phyloP scores from a whole-genome alignment of 2,329 filamentous ascomycete genomes.

The Fusarium lateritium region DNA sequence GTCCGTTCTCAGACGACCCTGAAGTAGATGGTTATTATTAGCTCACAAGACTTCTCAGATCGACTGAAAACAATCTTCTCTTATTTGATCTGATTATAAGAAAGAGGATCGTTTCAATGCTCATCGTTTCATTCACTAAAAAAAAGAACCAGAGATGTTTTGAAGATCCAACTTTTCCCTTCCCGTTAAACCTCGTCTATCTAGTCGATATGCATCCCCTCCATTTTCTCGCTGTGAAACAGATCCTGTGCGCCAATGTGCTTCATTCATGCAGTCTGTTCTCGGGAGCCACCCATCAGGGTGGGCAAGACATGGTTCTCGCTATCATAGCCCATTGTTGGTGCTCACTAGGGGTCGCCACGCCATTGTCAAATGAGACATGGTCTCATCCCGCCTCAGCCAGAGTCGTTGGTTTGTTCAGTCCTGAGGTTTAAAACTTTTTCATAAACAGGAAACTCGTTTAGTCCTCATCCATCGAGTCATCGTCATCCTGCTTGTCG shows the following conservation, averaged over 20 bases:
- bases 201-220: conserved; percentile 22
- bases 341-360: conserved; percentile 20
- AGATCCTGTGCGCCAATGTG: conserved; percentile 39
- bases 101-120: conserved; percentile 25
- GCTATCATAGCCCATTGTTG: conserved; percentile 23
- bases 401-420: conserved; percentile 13
- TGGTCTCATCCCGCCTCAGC: conserved; percentile 25
- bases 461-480: conserved; percentile 71
- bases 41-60: conserved; percentile 13
- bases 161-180: conserved; percentile 42
- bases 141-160: conserved; percentile 36
- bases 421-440: conserved; percentile 19
- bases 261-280: conserved; percentile 35
- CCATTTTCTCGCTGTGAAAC: conserved; percentile 35
- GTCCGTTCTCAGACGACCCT: conserved; percentile 20
- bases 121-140: conserved; percentile 25
- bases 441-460: conserved; percentile 20
- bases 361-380: conserved; percentile 27
- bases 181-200: conserved; percentile 37
- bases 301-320: conserved; percentile 35
- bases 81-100: conserved; percentile 6
- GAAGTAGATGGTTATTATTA: conserved; percentile 7
- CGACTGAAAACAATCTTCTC: not conserved
- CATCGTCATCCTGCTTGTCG: conserved; percentile 65
- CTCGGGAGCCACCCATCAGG: conserved; percentile 4